Evolutionary conservation across 2,329 filamentous ascomycete genomes (phyloP), one percentile per base, ranked within the genome.

Genomic region (Penicillium sp.): DNA sequence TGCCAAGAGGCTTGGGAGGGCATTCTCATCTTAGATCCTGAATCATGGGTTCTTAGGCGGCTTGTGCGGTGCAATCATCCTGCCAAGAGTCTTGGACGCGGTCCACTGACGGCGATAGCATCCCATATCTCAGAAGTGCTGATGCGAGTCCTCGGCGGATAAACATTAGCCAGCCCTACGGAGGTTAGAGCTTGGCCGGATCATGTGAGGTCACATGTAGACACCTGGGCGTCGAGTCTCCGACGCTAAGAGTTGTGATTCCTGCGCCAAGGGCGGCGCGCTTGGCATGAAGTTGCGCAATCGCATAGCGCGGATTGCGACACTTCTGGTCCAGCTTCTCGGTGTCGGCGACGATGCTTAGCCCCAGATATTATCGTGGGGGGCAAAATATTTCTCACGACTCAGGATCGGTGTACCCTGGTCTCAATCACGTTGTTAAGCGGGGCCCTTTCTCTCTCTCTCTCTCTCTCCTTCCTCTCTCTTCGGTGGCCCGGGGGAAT

Each of bases 11-110:
- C 16, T 31, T 18, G 24, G 22, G 27, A 24, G 34, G 16, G n/a
- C 5, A 39, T 36, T 49, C 10, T 43, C 39, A 45, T 29, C 24
- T 29, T 39, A 16, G n/a, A 13, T 32, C 49, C 27, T 46, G 29
- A 34, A 18, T 40, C 38, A 40, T 43, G 22, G n/a, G 11, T 40
- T 49, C 24, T 45, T 34, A 44, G 16, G 27, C 13, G 39, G 27
- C 14, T 45, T 16, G 31, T 32, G 16, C 18, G 29, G n/a, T 36
- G 16, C 9, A 27, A 27, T 11, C 13, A 8, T 3, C 29, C 16
- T 13, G 54, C 54, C 54, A 56, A 53, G 54, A 49, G 44, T 41
- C 49, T 56, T 56, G 50, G 49, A n/a, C 38, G 27, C 38, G 43
- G 34, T 18, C 47, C 10, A 34, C 14, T 32, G 18, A 8, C 14